Evolutionary conservation across 805 yeast species (phyloP).

Genomic region (Hanseniaspora clermontiae): DNA sequence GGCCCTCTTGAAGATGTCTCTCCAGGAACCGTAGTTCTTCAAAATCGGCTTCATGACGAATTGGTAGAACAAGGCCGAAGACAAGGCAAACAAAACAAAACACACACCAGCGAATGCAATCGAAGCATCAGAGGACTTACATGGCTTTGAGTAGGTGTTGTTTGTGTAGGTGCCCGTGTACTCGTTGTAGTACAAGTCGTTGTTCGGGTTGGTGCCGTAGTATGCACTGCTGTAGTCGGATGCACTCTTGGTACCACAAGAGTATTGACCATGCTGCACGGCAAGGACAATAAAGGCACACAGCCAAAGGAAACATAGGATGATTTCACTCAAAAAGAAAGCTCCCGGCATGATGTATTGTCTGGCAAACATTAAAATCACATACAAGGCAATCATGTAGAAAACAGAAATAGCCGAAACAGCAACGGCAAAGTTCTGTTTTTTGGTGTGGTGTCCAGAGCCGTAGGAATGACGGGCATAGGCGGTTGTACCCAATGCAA

Average conservation of each 20-base stretch:
- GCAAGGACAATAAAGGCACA: conserved; percentile 28
- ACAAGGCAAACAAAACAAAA: conserved; percentile 23
- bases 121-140: conserved; percentile 25
- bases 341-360: conserved; percentile 22
- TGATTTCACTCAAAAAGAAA: conserved; percentile 21
- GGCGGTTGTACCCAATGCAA: conserved; percentile 25
- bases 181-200: conserved; percentile 18
- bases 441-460: conserved; percentile 19
- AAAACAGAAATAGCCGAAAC: conserved; percentile 24
- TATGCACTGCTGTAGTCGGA: conserved; percentile 15
- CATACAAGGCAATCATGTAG: conserved; percentile 21
- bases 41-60: conserved; percentile 25
- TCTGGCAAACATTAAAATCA: conserved; percentile 18
- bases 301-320: conserved; percentile 27
- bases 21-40: conserved; percentile 16
- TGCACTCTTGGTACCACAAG: conserved; percentile 19
- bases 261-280: conserved; percentile 22
- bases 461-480: conserved; percentile 20
- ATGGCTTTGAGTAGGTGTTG: conserved; percentile 16
- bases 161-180: conserved; percentile 17
- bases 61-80: conserved; percentile 20
- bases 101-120: conserved; percentile 27
- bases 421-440: conserved; percentile 26
- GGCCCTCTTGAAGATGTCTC: conserved; percentile 20
- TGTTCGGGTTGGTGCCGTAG: conserved; percentile 15